These are phyloP conservation scores for Rhizopogon sp. DNA, from an alignment of 768 basidiomycete species.

Conservation along the genomic window DNA sequence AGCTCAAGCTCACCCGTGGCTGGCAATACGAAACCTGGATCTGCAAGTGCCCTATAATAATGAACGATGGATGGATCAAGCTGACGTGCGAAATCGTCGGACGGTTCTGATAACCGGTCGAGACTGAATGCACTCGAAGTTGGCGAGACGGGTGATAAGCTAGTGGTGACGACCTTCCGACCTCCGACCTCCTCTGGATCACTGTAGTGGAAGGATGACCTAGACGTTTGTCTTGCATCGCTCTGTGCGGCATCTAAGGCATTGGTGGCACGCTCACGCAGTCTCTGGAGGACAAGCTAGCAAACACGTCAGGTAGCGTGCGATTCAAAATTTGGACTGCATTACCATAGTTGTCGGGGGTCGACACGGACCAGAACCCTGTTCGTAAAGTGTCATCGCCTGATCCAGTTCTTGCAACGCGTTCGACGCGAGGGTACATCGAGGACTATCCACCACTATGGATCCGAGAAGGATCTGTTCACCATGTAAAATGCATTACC, in stretches of 20 bases:
- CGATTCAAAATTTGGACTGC: too few species aligned
- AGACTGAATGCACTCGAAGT: slow-evolving; percentile 7
- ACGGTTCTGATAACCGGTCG: neutral
- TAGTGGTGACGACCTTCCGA: slow-evolving; percentile 30
- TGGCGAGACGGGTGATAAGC: slow-evolving; percentile 27
- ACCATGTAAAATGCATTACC: neutral
- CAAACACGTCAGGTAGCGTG: slow-evolving; percentile 2
- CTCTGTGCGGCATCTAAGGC: slow-evolving; percentile 25
- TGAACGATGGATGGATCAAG: neutral
- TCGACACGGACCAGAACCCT: slow-evolving; percentile 35
- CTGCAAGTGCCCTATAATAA: neutral
- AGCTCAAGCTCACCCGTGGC: slow-evolving; percentile 4
- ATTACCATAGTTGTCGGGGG: slow-evolving; percentile 32
- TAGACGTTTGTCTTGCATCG: neutral
- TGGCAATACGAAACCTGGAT: slow-evolving; percentile 3
- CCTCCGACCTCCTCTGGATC: slow-evolving; percentile 32
- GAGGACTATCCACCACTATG: slow-evolving; percentile 41
- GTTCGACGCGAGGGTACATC: slow-evolving; percentile 34
- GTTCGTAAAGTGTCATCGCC: slow-evolving; percentile 36
- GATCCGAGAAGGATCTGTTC: slow-evolving; percentile 40
- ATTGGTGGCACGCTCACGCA: slow-evolving; percentile 30
- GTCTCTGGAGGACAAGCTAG: slow-evolving; percentile 34
- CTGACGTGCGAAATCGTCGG: neutral
- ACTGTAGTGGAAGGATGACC: slow-evolving; percentile 2
- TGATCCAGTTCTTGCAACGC: slow-evolving; percentile 35